These are phyloP conservation scores for Kitagawia praeruptora DNA, from an alignment of 129 eudicot species.

Conservation along the genomic window DNA sequence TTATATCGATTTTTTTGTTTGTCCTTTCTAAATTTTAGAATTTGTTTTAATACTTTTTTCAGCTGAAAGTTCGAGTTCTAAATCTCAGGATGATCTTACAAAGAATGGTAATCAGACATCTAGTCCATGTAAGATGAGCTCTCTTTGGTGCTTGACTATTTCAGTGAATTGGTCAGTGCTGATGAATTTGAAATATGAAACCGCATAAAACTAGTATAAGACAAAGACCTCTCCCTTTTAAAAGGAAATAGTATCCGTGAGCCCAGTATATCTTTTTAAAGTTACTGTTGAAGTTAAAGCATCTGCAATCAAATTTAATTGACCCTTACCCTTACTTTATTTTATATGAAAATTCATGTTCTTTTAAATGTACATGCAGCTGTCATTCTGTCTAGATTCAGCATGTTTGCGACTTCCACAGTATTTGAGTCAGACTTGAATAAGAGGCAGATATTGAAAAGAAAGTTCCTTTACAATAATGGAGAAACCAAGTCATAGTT, in stretches of 20 bases:
- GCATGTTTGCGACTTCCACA: background rate
- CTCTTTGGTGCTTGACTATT: background rate
- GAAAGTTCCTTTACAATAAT: background rate
- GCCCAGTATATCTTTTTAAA: background rate
- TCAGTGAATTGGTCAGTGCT: background rate
- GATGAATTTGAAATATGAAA: background rate
- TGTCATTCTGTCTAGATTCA: background rate
- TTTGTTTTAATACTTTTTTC: slow-evolving; percentile 15
- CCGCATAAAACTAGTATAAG: background rate
- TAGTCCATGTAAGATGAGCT: slow-evolving; percentile 42
- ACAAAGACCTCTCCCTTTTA: background rate
- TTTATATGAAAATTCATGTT: background rate
- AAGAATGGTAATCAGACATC: slow-evolving; percentile 34
- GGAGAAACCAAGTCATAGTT: background rate
- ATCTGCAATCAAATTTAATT: background rate
- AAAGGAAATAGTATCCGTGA: background rate
- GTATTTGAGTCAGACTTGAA: background rate
- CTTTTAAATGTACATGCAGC: background rate
- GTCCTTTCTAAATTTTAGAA: background rate
- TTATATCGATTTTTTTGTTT: background rate
- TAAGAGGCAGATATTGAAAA: background rate
- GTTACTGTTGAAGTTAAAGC: background rate
- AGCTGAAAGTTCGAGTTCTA: slow-evolving; percentile 36
- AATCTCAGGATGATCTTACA: slow-evolving; percentile 22
- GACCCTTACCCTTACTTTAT: background rate